These are phyloP conservation scores for Wickerhamomyces rabaulensis DNA, from an alignment of 805 yeast species.

Conservation along the genomic window DNA sequence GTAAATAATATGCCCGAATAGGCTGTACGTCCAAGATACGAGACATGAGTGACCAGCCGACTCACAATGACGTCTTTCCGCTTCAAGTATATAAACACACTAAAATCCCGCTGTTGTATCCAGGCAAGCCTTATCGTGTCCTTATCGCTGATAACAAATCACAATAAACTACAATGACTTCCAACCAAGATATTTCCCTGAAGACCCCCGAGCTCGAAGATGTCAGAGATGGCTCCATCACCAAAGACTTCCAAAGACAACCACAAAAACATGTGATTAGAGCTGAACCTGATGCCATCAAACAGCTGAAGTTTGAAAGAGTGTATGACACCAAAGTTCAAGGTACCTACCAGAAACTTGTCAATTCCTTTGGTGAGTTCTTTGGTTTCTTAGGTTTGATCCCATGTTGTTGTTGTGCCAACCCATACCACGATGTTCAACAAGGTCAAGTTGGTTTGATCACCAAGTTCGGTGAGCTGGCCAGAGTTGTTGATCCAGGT, in stretches of 20 bases:
- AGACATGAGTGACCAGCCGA: background rate
- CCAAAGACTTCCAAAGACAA: background rate
- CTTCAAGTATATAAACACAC: background rate
- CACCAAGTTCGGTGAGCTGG: conserved; percentile 60
- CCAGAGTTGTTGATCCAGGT: conserved; percentile 67
- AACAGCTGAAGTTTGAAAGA: conserved; percentile 29
- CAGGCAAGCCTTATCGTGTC: too few relatives aligned
- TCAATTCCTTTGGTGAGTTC: conserved; percentile 36
- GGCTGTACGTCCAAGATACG: background rate
- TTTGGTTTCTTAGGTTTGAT: conserved; percentile 36
- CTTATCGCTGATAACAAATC: too few relatives aligned
- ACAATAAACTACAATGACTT: background rate
- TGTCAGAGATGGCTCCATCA: background rate
- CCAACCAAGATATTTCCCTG: background rate
- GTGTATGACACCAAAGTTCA: conserved; percentile 34
- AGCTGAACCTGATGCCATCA: conserved; percentile 5
- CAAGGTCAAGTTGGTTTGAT: conserved; percentile 70
- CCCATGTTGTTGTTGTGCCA: conserved; percentile 45
- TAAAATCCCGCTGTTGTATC: background rate
- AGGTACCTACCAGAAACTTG: conserved; percentile 37
- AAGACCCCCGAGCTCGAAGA: background rate
- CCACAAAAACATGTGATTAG: background rate
- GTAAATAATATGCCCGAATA: background rate
- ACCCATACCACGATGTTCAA: conserved; percentile 53
- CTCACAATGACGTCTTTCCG: background rate